Evolutionary conservation across 352 stramenopile species (phyloP).

Genomic region (Pythium angustatum): DNA sequence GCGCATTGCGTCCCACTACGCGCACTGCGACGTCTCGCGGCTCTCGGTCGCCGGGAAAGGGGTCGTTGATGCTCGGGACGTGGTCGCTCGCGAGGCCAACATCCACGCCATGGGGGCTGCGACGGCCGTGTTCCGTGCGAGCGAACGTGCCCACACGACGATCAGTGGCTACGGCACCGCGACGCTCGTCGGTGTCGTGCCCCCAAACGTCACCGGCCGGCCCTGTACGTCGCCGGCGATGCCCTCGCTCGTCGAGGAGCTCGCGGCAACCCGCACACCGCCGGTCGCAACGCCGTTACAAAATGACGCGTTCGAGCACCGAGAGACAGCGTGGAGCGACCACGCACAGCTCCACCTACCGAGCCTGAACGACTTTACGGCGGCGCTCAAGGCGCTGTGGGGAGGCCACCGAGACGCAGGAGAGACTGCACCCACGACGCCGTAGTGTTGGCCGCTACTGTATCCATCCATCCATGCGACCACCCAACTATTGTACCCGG

Average conservation of each 20-base stretch:
- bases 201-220: constrained; percentile 9
- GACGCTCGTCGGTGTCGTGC: constrained; percentile 7
- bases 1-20: constrained; percentile 6
- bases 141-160: constrained; percentile 6
- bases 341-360: constrained; percentile 8
- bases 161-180: constrained; percentile 14
- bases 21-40: not conserved
- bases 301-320: constrained; percentile 3
- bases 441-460: not conserved
- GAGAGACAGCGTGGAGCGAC: not conserved
- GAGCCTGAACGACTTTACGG: constrained; percentile 9
- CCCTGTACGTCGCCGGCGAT: constrained; percentile 4
- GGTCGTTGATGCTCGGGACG: constrained; percentile 5
- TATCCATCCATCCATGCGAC: no score
- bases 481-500: no score
- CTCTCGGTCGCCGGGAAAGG: constrained; percentile 15
- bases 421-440: not conserved
- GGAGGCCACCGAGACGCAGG: not conserved
- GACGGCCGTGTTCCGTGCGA: constrained; percentile 9
- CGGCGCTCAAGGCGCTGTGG: constrained; percentile 14
- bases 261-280: not conserved
- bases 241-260: constrained; percentile 7
- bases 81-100: constrained; percentile 18
- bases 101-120: constrained; percentile 3
- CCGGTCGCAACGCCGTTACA: not conserved